Base-by-base conservation (phyloP, 2,329 filamentous ascomycete genomes). In the Penicillium rolfsii region DNA sequence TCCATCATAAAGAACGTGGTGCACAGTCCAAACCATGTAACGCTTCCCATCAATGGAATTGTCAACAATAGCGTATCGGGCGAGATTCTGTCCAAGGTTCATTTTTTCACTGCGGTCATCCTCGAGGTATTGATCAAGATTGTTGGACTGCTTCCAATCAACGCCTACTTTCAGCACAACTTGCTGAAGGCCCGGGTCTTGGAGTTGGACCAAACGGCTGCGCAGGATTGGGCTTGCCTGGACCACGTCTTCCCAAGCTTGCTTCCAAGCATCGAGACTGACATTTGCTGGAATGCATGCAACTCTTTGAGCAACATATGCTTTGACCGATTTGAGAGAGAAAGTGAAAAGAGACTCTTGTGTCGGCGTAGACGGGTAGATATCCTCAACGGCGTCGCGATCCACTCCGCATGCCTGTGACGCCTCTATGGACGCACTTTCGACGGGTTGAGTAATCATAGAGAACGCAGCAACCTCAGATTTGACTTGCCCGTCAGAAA, bases 1-100 rank as follows among this genome's bases (percentile, higher is more conserved):
- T n/a, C 81, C 82, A 61, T 84, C 82, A 63, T 83, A 84, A 5
- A 84, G 71, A 12, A 79, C 81, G 61, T 84, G 82, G 60, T 84
- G 82, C 52, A 82, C 76, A 0, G 81, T 83, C 73, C 80, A 81
- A 26, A 83, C 74, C 63, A 84, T 78, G 58, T 81, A 76, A 14
- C 67, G 64, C 52, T 68, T 73, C 26, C 65, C 66, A 19, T 71
- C 63, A 7, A 57, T 62, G 16, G 46, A 26, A 35, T 69, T 53
- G 26, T 67, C 60, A 14, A 79, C 61, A 46, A 79, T 73, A 5
- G 73, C 72, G 58, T 76, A 76, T 35, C 76, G 71, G 48, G 74
- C 72, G 0, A 79, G 70, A n/a, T 65, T 65, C 55, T 74, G 63
- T 26, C 76, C 75, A 35, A 79, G 69, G 41, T 73, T 65, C 73